Base-by-base conservation (phyloP, 2,329 filamentous ascomycete genomes). In the Blumeria hordei region DNA sequence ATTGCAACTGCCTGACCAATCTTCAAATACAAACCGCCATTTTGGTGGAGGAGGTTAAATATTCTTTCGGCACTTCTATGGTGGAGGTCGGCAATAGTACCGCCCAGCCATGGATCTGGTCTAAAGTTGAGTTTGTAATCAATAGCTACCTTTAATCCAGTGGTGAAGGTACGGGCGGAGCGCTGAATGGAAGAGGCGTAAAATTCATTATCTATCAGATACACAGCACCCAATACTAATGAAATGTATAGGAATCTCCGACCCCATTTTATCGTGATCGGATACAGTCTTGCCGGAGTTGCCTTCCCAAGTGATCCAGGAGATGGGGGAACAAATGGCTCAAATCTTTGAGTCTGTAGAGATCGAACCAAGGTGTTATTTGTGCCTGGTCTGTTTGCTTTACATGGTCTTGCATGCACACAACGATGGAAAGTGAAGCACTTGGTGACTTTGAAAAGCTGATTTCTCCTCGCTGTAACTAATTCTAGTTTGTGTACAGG, bases 61-160 rank as follows among this genome's bases (percentile, higher is more conserved):
- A 96, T 71, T 32, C 85, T 75, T 69, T 88, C 79, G 0, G 92
- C 92, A 64, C 84, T 94, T 58, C 92, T 81, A 39, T 75, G 71
- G 68, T 98, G 92, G 53, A 96, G 70, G 57, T 87, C 85, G 44
- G 77, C 74, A 43, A 94, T 79, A 18, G 79, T 81, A 53, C 81
- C 78, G 28, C 82, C 86, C 53, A 81, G 75, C 55, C 81, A 75
- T 6, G 90, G 88, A 60, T 87, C 71, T 6, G 85, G 75, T 6
- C 86, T 78, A 68, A 98, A 98, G 69, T 98, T 96, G 67, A 96
- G 72, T 70, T 95, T 96, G 72, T 98, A 96, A 70, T 98, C 92
- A 28, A 88, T 64, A 0, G 88, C 90, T 14, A 94, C 84, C 49
- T 88, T 65, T 10, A 94, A 70, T 7, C 88, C 90, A 2, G 78